phyloP scores from a whole-genome alignment of 78 protist species.

The Speleostelium caveatum region DNA sequence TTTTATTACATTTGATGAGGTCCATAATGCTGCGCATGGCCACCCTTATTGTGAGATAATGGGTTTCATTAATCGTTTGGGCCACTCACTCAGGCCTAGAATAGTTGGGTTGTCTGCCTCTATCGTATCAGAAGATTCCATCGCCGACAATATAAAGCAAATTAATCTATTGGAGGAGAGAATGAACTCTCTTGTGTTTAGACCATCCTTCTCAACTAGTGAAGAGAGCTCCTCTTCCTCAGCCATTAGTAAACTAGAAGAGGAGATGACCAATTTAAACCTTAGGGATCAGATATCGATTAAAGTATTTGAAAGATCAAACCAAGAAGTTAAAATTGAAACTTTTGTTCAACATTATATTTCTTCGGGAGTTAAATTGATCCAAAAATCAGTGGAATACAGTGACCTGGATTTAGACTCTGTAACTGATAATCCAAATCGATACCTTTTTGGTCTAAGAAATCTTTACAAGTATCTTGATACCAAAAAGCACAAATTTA shows the following conservation, averaged over 20 bases:
- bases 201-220: background rate
- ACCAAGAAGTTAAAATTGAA: too few relatives aligned
- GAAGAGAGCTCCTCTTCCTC: background rate
- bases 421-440: background rate
- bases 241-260: too few relatives aligned
- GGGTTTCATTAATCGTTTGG: background rate
- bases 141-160: background rate
- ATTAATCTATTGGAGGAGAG: background rate
- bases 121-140: background rate
- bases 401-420: constrained; percentile 1
- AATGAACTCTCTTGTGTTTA: background rate
- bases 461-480: background rate
- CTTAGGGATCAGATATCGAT: too few relatives aligned
- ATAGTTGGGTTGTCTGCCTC: constrained; percentile 21
- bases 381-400: background rate
- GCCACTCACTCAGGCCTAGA: background rate
- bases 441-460: background rate
- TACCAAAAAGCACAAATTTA: too few relatives aligned
- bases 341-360: too few relatives aligned
- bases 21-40: constrained; percentile 62
- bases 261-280: too few relatives aligned
- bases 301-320: too few relatives aligned
- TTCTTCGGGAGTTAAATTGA: too few relatives aligned
- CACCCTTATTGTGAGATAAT: constrained; percentile 38
- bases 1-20: constrained; percentile 73